Base-by-base conservation (phyloP, 176 grass and related monocot genomes). In the Oryza australiensis region DNA sequence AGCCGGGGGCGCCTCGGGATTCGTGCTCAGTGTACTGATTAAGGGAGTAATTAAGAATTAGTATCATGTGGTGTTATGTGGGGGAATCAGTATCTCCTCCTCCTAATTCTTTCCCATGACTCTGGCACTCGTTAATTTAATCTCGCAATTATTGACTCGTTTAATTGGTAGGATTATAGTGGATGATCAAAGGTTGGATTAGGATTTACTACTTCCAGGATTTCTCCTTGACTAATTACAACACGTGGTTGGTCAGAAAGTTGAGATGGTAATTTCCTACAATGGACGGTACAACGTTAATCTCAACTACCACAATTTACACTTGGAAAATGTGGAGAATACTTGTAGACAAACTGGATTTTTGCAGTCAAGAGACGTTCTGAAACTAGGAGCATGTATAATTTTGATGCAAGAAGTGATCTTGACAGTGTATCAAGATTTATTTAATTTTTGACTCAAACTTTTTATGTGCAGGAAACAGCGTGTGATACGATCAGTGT, bases 11-110 rank as follows among this genome's bases (percentile, higher is more conserved):
- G 55, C 57, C 3, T 89, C 77, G 42, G 55, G 66, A 81, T 76
- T 81, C 82, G 72, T 57, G 77, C 35, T n/a, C n/a, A n/a, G 35
- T 37, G 35, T 1, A 37, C 8, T 23, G 26, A 30, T n/a, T 26
- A 30, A 8, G 35, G 6, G 14, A 26, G 49, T 26, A 77, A 73
- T n/a, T 64, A 62, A 7, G 46, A 75, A 29, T 22, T 6, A 27
- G 49, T 55, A 43, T 43, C 12, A 59, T 5, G 55, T 89, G 35
- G 77, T 70, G 72, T 70, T 43, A 76, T 59, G 13, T 64, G 55
- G 87, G 87, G 74, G 64, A 65, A 81, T 76, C 82, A 28, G 72
- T 85, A 65, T 73, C 76, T 72, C 42, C 67, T 12, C 12, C 49
- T 53, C 5, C 23, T 9, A 60, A 79, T 16, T 32, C 6, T 23